A percentile compares a stretch with the other conserved stretches of the same genome.
Conservation (phyloP, 1,139 yeast species). For the Candida neerlandica region DNA sequence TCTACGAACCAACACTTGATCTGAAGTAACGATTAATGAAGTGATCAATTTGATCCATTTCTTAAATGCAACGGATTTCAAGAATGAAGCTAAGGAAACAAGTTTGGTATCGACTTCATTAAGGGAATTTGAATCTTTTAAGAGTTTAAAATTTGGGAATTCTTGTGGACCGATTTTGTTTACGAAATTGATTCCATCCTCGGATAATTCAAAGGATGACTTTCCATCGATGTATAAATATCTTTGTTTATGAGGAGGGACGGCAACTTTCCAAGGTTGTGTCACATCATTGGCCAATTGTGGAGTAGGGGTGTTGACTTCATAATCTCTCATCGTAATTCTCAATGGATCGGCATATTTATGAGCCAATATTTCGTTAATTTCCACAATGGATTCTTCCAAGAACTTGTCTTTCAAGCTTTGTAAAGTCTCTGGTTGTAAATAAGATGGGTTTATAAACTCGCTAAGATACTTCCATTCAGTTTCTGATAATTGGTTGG, state of each 20-base stretch:
- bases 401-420: constrained; percentile 54
- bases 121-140: neutral
- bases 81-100: constrained; percentile 56
- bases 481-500: constrained; percentile 23
- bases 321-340: constrained; percentile 51
- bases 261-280: constrained; percentile 86
- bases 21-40: constrained; percentile 62
- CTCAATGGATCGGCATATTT: constrained; percentile 54
- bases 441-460: constrained; percentile 60
- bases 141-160: constrained; percentile 48
- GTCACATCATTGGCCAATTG: constrained; percentile 53
- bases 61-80: constrained; percentile 62
- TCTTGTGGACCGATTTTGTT: constrained; percentile 51
- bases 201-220: constrained; percentile 28
- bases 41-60: constrained; percentile 73
- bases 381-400: constrained; percentile 70
- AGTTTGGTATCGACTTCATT: constrained; percentile 32
- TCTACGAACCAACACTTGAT: constrained; percentile 73
- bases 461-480: constrained; percentile 52
- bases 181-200: constrained; percentile 24
- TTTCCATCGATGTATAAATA: constrained; percentile 83
- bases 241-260: constrained; percentile 93
- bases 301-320: constrained; percentile 64
- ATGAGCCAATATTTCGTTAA: constrained; percentile 61
- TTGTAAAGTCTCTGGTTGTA: constrained; percentile 27